Evolutionary conservation across 1,284 basidiomycete species (phyloP), one percentile per base, ranked within the genome.

Genomic region (Cystobasidiaceae sp.): DNA sequence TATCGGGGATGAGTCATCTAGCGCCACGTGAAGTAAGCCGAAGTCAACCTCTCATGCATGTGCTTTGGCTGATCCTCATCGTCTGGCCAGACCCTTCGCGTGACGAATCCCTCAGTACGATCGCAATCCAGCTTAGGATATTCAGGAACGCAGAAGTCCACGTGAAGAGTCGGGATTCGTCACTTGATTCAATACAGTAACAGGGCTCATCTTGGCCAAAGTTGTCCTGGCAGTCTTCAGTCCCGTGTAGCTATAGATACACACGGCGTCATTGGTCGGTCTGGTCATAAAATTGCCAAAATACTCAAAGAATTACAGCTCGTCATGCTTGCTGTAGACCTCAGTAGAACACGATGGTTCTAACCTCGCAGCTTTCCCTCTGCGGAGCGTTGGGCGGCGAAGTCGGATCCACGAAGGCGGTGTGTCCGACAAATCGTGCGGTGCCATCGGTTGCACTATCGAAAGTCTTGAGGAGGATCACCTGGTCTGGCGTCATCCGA

Each of bases 11-110:
- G 11, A 62, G 37, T 43, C 60, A 62, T 45, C 50, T 62, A 9
- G 50, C 60, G 11, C 60, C 60, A 1, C 49, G 50, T 15, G 49
- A 62, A 39, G 60, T 62, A 39, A 13, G 60, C n/a, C n/a, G n/a
- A n/a, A n/a, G n/a, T n/a, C n/a, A n/a, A n/a, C n/a, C n/a, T n/a
- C n/a, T 28, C 25, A 33, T 3, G 19, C 6, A 5, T 3, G n/a
- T 9, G 6, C 13, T 4, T 21, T 27, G 9, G 11, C 17, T 11
- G 23, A n/a, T 23, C 33, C 28, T 11, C 9, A 33, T 28, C 9
- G 17, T 25, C 11, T 33, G 7, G 8, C 11, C 30, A 60, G 58
- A 50, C 44, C 3, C 43, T 60, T 44, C 44, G 58, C 11, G 37
- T 60, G 11, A 60, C 48, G 4, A 60, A 60, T 25, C 58, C 58